Evolutionary conservation across 2,329 filamentous ascomycete genomes (phyloP), one percentile per base, ranked within the genome.

Genomic region (Aspergillus spinulosporus): DNA sequence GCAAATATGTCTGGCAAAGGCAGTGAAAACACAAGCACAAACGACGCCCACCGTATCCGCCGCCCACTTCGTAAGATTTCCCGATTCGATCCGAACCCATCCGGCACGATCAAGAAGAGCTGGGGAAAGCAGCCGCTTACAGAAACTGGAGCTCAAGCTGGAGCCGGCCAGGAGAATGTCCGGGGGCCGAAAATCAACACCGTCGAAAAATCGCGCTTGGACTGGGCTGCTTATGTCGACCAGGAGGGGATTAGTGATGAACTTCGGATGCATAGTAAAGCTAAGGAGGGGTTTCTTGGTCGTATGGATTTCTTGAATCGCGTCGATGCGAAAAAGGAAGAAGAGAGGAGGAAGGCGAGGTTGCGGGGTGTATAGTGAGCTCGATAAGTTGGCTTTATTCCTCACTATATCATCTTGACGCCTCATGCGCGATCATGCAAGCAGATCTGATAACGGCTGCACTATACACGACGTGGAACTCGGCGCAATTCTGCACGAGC

Each of bases 201-300:
- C 0, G 83, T 88, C 49, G 84, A 86, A 70, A 88, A 87, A 70
- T 85, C 82, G 31, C 80, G 84, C 52, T 73, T 87, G 64, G 85
- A 88, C 63, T 88, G 85, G 85, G 84, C 83, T 15, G 79, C 80
- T 8, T 86, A 85, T 64, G 84, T 88, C 39, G 82, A 86, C 65
- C 73, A 81, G 52, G 81, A 82, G 45, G 84, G 84, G 31, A 80
- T 87, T 56, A 79, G 80, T 55, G 84, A 85, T 56, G 85, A 88
- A 68, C 68, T 88, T 65, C 80, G 82, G 54, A 78, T 78, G 45
- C 83, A 86, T 67, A 83, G 82, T 59, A 84, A 83, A 67, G 83
- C 83, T 8, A 86, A 85, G 65, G 80, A 82, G 53, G 82, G 82
- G 0, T 88, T 85, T 68, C 70, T 86, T 64, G 81, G 78, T 12